Conservation (phyloP, 2,329 filamentous ascomycete genomes). For the Cytospora mali region DNA sequence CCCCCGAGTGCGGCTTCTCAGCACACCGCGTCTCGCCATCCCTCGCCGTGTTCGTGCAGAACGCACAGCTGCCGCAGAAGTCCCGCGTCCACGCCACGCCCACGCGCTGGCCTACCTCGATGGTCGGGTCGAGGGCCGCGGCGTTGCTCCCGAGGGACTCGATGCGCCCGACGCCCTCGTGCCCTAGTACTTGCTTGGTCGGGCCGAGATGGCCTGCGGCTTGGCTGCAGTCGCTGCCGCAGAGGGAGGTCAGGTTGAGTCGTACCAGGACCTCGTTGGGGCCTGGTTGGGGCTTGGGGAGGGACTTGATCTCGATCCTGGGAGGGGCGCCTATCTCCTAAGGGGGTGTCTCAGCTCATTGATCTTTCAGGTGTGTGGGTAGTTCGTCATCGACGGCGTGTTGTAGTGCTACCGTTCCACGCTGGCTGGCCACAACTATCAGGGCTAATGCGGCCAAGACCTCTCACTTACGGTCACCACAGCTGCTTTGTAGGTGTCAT, state of each 20-base stretch:
- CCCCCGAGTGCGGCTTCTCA: constrained; percentile 39
- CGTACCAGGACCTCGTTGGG: constrained; percentile 41
- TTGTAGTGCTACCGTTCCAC: neutral
- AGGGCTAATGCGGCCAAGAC: neutral
- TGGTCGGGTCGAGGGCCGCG: constrained; percentile 29
- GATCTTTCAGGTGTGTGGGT: neutral
- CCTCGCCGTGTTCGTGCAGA: constrained; percentile 33
- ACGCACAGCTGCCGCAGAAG: constrained; percentile 39
- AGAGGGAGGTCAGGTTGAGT: constrained; percentile 41
- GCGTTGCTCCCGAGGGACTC: constrained; percentile 41
- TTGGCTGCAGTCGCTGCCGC: constrained; percentile 44
- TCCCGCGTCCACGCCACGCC: constrained; percentile 46
- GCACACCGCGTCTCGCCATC: constrained; percentile 43
- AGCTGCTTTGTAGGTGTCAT: constrained; percentile 27
- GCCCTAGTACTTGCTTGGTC: constrained; percentile 41
- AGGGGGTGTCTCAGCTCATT: neutral
- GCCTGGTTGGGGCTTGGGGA: constrained; percentile 34
- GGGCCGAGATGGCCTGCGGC: constrained; percentile 43
- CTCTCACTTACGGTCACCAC: constrained; percentile 22
- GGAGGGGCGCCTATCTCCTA: constrained; percentile 19
- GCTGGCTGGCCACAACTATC: too few species aligned
- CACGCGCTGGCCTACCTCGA: constrained; percentile 40
- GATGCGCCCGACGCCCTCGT: constrained; percentile 48
- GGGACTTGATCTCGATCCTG: constrained; percentile 30
- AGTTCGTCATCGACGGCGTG: neutral